Evolutionary conservation across 345 rosid genomes (phyloP), one percentile per base, ranked within the genome.

Genomic region (Capsella bursapastoris): DNA sequence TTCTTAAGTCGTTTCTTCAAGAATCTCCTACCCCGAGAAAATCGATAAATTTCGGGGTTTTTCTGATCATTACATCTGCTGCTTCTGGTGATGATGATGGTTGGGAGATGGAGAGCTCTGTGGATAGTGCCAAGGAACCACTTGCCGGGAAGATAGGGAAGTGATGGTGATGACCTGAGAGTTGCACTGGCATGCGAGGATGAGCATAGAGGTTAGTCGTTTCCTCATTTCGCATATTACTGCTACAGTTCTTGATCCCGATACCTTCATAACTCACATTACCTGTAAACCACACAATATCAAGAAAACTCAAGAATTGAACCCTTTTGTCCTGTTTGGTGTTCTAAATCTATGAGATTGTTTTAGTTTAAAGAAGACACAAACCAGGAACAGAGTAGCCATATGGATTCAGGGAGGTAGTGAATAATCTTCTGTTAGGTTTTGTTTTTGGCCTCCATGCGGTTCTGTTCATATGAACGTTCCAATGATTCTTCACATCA

Each of bases 401-500:
- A 35, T 37, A 71, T 55, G 10, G 57, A 51, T 52, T 70, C 61
- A 70, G 52, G 43, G 7, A 8, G 3, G 5, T 12, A 37, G 25
- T 1, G 34, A 49, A 66, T 12, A 0, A 7, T 18, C 3, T 82
- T 65, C 76, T 57, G 61, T 72, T 73, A 64, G 74, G 78, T 59
- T 6, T 38, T n/a, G 85, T 22, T 22, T 74, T 13, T 81, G 86
- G 28, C 25, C 70, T 70, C 40, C 85, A 81, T 47, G 64, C 38
- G 74, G 76, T 84, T 74, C 88, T 82, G 0, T 87, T 83, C 86
- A 82, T 83, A 70, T 84, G 83, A 32, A 84, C 84, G 74, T 88
- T 89, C 88, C 89, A 88, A n/a, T 88, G 88, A 66, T 86, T 88
- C 50, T 84, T 88, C 14, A 87, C 82, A 35, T 88, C 83, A 83